These are phyloP conservation scores for Rosa multiflora DNA, from an alignment of 306 rosid species.

Conservation along the genomic window DNA sequence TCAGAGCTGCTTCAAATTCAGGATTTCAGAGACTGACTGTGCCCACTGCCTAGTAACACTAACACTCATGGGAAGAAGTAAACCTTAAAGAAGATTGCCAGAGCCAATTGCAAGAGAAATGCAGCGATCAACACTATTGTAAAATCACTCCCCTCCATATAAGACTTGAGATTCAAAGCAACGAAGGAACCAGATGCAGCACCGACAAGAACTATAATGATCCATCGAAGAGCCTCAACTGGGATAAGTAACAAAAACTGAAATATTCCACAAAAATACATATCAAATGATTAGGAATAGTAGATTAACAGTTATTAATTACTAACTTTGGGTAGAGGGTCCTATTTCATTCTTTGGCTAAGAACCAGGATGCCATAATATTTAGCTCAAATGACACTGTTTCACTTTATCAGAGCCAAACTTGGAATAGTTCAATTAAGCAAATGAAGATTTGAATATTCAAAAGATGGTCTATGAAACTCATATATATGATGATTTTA, in stretches of 20 bases:
- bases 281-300: slow-evolving; percentile 23
- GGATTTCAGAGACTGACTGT: slow-evolving; percentile 17
- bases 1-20: slow-evolving; percentile 9
- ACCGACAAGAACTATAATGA: slow-evolving; percentile 63
- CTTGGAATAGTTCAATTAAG: neutral
- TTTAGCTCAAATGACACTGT: neutral
- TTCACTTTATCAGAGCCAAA: neutral
- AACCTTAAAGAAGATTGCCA: slow-evolving; percentile 92
- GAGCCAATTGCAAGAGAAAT: slow-evolving; percentile 75
- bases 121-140: slow-evolving; percentile 62
- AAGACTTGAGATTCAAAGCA: slow-evolving; percentile 66
- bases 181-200: slow-evolving; percentile 88
- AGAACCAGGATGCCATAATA: neutral
- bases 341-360: neutral
- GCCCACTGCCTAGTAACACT: slow-evolving; percentile 5
- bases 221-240: slow-evolving; percentile 79
- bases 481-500: neutral
- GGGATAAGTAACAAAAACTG: slow-evolving; percentile 92
- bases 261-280: slow-evolving; percentile 30
- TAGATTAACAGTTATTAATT: slow-evolving; percentile 12
- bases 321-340: neutral
- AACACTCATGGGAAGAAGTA: slow-evolving; percentile 85
- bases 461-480: neutral
- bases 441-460: neutral
- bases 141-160: slow-evolving; percentile 53